Conservation (phyloP, 345 rosid species). For the Aquilaria yunnanensis region DNA sequence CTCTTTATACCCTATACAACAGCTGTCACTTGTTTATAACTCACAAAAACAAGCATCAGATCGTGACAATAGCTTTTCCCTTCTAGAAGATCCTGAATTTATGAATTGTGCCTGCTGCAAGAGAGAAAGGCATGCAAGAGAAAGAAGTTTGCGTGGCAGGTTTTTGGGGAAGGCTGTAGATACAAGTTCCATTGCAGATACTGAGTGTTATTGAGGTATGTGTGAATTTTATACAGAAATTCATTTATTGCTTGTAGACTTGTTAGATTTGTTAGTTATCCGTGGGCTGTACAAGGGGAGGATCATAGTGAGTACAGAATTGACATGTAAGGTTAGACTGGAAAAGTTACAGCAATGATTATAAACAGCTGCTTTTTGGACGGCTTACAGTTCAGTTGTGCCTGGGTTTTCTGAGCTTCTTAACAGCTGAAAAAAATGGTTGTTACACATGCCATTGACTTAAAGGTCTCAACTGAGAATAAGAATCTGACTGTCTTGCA, state of each 20-base stretch:
- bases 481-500: too few species aligned
- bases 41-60: too few species aligned
- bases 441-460: too few species aligned
- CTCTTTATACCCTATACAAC: too few species aligned
- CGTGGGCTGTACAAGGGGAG: slow-evolving; percentile 15
- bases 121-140: not conserved
- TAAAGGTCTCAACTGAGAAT: too few species aligned
- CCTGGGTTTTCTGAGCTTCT: too few species aligned
- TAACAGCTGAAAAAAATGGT: too few species aligned
- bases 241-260: slow-evolving; percentile 30
- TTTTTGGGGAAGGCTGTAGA: not conserved
- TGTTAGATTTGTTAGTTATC: slow-evolving; percentile 13
- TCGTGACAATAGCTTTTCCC: too few species aligned
- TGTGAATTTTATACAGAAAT: slow-evolving; percentile 38
- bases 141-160: not conserved
- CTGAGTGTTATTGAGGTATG: not conserved
- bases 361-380: too few species aligned
- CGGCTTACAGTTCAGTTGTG: too few species aligned
- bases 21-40: too few species aligned
- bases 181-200: not conserved
- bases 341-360: too few species aligned
- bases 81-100: not conserved
- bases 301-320: slow-evolving; percentile 2
- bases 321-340: not conserved
- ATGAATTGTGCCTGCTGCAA: not conserved